A percentile compares a stretch with the other conserved stretches of the same genome.
Conservation (phyloP, 2,329 filamentous ascomycete genomes). For the Botrytis tulipae region DNA sequence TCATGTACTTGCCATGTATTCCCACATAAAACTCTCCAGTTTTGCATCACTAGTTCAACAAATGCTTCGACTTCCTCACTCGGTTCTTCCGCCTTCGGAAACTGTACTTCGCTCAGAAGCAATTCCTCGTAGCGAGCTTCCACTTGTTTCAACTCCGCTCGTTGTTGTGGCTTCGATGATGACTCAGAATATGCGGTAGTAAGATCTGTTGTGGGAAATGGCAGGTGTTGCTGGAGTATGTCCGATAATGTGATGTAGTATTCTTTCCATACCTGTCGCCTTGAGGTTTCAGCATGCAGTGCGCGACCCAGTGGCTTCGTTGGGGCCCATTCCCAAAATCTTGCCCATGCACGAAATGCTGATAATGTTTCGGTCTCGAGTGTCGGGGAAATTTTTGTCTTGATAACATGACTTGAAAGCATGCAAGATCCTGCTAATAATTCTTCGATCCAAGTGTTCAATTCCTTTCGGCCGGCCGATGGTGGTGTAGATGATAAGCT, state of each 20-base stretch:
- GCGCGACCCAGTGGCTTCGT: conserved; percentile 54
- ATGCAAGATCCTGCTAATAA: conserved; percentile 74
- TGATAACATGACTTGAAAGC: conserved; percentile 60
- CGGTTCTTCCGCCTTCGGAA: conserved; percentile 78
- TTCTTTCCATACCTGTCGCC: conserved; percentile 74
- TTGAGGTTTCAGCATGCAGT: conserved; percentile 57
- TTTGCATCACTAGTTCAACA: conserved; percentile 73
- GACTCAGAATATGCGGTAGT: conserved; percentile 46
- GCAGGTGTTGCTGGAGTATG: conserved; percentile 66
- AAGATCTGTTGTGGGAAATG: conserved; percentile 52
- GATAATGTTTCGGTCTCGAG: conserved; percentile 54
- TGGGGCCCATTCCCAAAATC: conserved; percentile 57
- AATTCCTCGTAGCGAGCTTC: conserved; percentile 78
- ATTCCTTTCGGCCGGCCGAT: conserved; percentile 55
- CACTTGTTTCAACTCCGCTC: conserved; percentile 73
- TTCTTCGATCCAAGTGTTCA: conserved; percentile 76
- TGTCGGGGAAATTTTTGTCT: conserved; percentile 50
- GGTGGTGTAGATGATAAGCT: conserved; percentile 50
- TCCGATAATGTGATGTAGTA: conserved; percentile 79
- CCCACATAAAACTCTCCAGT: conserved; percentile 82
- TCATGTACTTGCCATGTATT: conserved; percentile 77
- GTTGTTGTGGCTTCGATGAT: conserved; percentile 62
- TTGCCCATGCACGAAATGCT: conserved; percentile 65
- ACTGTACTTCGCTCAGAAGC: conserved; percentile 74
- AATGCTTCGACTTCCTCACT: conserved; percentile 81